Conservation (phyloP, 2,329 filamentous ascomycete genomes). For the Achaetomium macrosporum region DNA sequence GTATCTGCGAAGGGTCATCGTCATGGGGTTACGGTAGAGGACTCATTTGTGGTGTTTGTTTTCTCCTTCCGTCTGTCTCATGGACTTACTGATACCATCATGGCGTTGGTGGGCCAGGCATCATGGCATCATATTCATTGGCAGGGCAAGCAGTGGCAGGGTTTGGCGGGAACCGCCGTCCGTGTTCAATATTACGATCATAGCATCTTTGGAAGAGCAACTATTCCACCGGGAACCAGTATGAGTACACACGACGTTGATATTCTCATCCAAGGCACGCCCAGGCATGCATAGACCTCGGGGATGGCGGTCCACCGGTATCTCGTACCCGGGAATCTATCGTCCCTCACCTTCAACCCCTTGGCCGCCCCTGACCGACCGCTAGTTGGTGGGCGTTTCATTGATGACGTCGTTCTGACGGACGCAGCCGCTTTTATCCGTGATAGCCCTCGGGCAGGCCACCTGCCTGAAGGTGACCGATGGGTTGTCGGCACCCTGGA, state of each 20-base stretch:
- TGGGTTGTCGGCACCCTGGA: slow-evolving; percentile 53
- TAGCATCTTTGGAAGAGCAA: too few relatives aligned
- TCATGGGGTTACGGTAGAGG: not conserved
- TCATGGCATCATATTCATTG: not conserved
- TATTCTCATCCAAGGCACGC: too few relatives aligned
- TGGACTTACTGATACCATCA: not conserved
- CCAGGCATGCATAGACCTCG: too few relatives aligned
- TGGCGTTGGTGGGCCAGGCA: slow-evolving; percentile 1
- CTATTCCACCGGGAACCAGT: too few relatives aligned
- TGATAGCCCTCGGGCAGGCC: slow-evolving; percentile 28
- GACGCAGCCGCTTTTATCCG: slow-evolving; percentile 31
- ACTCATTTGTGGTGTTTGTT: not conserved
- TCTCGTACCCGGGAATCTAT: too few relatives aligned
- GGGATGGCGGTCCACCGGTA: too few relatives aligned
- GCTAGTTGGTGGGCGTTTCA: slow-evolving; percentile 27
- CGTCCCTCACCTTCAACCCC: not conserved
- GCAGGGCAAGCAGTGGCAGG: not conserved
- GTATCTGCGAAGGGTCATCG: not conserved
- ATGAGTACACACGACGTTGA: too few relatives aligned
- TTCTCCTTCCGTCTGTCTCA: not conserved
- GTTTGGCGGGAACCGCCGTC: too few relatives aligned
- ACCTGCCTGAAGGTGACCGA: slow-evolving; percentile 50
- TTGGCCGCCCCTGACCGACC: not conserved
- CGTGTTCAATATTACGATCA: too few relatives aligned
- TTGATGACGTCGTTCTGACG: slow-evolving; percentile 31